These are phyloP conservation scores for Alternaria arbusti DNA, from an alignment of 2,329 filamentous ascomycete genomes.

Conservation along the genomic window DNA sequence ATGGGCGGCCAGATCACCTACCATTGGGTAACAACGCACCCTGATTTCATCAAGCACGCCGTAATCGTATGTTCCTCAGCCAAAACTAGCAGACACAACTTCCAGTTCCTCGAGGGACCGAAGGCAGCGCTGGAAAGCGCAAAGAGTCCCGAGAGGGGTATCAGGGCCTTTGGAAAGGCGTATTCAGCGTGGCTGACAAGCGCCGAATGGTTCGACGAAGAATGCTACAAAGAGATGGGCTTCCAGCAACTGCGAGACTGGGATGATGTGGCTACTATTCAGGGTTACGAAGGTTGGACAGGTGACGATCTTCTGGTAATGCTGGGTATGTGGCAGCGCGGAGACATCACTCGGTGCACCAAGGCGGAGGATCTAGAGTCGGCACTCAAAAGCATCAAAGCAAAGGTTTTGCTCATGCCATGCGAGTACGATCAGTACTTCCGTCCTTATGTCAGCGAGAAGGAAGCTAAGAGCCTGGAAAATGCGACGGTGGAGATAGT, in stretches of 20 bases:
- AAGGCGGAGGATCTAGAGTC: conserved; percentile 31
- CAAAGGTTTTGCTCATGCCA: conserved; percentile 50
- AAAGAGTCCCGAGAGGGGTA: conserved; percentile 45
- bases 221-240: conserved; percentile 46
- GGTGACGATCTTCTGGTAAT: conserved; percentile 49
- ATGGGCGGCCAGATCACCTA: conserved; percentile 64
- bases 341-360: conserved; percentile 46
- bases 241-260: conserved; percentile 31
- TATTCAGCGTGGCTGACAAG: conserved; percentile 52
- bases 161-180: conserved; percentile 47
- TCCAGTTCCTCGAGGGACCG: conserved; percentile 62
- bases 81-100: conserved; percentile 60
- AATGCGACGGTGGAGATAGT: conserved; percentile 41
- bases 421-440: conserved; percentile 52
- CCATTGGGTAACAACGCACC: conserved; percentile 59
- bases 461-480: conserved; percentile 45
- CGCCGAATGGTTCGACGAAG: conserved; percentile 50
- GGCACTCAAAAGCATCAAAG: conserved; percentile 46
- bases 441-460: conserved; percentile 47
- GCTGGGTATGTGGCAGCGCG: conserved; percentile 52
- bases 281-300: conserved; percentile 34
- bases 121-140: conserved; percentile 56
- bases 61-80: conserved; percentile 61
- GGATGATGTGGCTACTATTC: conserved; percentile 32
- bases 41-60: conserved; percentile 51